Percentiles rank a stretch among this genome's conserved stretches.
Evolutionary conservation across 257 asterid species (phyloP).

Genomic region (Solanum pennellii): DNA sequence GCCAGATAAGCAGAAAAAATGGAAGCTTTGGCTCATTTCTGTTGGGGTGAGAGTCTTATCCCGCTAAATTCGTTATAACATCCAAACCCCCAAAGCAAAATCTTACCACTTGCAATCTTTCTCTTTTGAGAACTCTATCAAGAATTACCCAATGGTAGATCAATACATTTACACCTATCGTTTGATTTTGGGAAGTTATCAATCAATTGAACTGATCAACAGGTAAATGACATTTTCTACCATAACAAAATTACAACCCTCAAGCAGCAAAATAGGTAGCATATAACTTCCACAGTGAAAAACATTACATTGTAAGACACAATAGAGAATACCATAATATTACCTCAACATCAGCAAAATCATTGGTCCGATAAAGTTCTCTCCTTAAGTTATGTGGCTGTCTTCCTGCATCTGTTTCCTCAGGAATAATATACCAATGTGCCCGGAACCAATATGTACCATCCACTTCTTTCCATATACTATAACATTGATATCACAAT

Average conservation of each 20-base stretch:
- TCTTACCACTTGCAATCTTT: background rate
- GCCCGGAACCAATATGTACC: constrained; percentile 73
- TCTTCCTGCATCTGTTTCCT: constrained; percentile 84
- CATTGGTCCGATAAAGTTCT: constrained; percentile 78
- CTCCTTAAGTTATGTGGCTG: constrained; percentile 88
- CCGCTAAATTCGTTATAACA: background rate
- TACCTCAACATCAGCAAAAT: constrained; percentile 79
- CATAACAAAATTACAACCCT: background rate
- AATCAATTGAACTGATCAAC: background rate
- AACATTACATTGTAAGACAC: background rate
- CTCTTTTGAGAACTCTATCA: background rate
- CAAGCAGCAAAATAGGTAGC: background rate
- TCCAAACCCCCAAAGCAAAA: background rate
- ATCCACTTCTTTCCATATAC: constrained; percentile 92
- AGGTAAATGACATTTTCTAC: background rate
- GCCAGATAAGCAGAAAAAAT: background rate
- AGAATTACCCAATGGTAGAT: background rate
- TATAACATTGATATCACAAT: constrained; percentile 6
- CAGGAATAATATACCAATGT: constrained; percentile 78
- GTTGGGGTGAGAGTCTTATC: background rate
- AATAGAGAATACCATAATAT: background rate
- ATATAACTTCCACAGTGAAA: background rate
- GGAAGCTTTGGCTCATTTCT: background rate
- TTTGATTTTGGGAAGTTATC: background rate
- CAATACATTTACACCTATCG: background rate